Base-by-base conservation (phyloP, 1,284 basidiomycete genomes). In the Ustilago crameri region DNA sequence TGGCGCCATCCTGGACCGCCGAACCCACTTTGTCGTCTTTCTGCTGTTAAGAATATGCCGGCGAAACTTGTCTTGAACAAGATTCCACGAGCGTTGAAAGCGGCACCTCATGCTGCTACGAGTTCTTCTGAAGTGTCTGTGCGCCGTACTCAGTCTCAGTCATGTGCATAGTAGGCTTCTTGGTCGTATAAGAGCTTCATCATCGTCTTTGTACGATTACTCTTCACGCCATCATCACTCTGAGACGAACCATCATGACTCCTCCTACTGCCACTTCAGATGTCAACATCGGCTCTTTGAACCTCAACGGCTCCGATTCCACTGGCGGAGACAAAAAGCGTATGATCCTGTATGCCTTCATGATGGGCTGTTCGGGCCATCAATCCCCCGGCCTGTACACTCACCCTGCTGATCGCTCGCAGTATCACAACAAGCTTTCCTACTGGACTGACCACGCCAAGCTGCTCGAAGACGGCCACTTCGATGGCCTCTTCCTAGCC, bases 401-500 rank as follows among this genome's bases (percentile, higher is more conserved):
- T 5, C 73, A 76, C 44, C 68, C 74, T 1, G 53, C 65, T 17
- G 79, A 79, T 54, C 75, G 70, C 34, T 67, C 58, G 37, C 45
- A 52, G 17, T 47, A 72, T 41, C 75, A 77, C 62, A 77, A 79
- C 71, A 76, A 70, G 57, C 63, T 81, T 8, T 66, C 52, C 8
- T 81, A 79, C 66, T 81, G 79, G 79, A 67, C 51, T 22, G 77
- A 79, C 38, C 59, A 74, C 22, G 79, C 79, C 50, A 75, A 78
- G 52, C 61, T 79, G 20, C 71, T 78, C 38, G 79, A 81, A 45
- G 38, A 56, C 17, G 75, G 57, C 23, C 65, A 76, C 41, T 75
- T 79, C 26, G 76, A 79, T 49, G 76, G 80, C 7, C 53, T 82
- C 34, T 82, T 82, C 55, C 72, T 81, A 14, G 80, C 80, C 42